phyloP scores from a whole-genome alignment of 306 rosid genomes.

The Dalbergia cochinchinensis region DNA sequence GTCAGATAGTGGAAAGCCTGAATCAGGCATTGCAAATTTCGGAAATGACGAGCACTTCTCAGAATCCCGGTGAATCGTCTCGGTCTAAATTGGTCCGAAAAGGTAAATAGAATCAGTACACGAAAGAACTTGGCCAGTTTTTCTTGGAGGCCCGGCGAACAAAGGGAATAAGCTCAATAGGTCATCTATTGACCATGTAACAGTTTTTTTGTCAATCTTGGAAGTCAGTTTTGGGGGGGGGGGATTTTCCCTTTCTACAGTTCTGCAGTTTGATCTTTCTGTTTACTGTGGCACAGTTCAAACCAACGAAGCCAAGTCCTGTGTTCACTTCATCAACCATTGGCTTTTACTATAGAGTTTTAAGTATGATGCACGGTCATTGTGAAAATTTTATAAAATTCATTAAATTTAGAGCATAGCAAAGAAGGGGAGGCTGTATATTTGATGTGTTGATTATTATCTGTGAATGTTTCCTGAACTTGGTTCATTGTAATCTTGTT shows the following conservation, averaged over 20 bases:
- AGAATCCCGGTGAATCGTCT: slow-evolving; percentile 51
- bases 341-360: slow-evolving; percentile 25
- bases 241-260: neutral
- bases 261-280: slow-evolving; percentile 20
- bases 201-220: slow-evolving; percentile 31
- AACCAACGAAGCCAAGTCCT: neutral
- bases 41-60: slow-evolving; percentile 50
- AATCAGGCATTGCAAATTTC: slow-evolving; percentile 71
- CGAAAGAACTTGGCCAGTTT: neutral
- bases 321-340: neutral
- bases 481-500: neutral
- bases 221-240: slow-evolving; percentile 30
- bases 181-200: slow-evolving; percentile 13
- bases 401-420: slow-evolving; percentile 1
- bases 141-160: slow-evolving; percentile 29
- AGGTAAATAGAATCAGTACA: slow-evolving; percentile 45
- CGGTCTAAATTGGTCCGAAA: slow-evolving; percentile 50
- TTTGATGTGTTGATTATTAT: neutral
- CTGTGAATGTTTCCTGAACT: neutral
- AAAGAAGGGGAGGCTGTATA: slow-evolving; percentile 20
- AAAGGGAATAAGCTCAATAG: slow-evolving; percentile 23
- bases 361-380: neutral
- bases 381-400: neutral
- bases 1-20: slow-evolving; percentile 71
- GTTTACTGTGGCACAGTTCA: slow-evolving; percentile 6